Percentiles rank a stretch among this genome's conserved stretches.
These are phyloP conservation scores for Calocybe indica DNA, from an alignment of 768 basidiomycete species.

Conservation along the genomic window DNA sequence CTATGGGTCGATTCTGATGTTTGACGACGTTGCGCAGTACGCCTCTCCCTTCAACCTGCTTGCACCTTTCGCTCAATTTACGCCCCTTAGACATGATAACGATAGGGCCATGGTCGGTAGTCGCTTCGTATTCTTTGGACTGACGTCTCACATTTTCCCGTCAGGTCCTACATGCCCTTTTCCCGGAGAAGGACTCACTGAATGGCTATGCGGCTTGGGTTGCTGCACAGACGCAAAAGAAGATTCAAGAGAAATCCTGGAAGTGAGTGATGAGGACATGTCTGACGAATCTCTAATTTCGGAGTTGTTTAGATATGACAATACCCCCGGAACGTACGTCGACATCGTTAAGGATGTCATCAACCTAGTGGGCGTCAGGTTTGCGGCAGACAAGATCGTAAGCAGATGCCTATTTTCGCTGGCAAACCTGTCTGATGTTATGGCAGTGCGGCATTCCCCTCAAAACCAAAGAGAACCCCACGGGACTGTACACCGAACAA, in stretches of 20 bases:
- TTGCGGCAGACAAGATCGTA: slow-evolving; percentile 33
- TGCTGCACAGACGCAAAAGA: slow-evolving; percentile 16
- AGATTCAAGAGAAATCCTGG: slow-evolving; percentile 27
- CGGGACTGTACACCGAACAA: slow-evolving; percentile 37
- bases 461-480: slow-evolving; percentile 39
- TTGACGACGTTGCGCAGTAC: slow-evolving; percentile 28
- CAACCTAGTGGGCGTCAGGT: slow-evolving; percentile 35
- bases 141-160: background rate
- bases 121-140: background rate
- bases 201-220: slow-evolving; percentile 23
- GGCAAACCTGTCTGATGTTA: background rate
- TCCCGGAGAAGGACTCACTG: slow-evolving; percentile 26
- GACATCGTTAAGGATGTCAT: slow-evolving; percentile 46
- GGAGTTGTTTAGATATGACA: slow-evolving; percentile 15
- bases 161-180: slow-evolving; percentile 26
- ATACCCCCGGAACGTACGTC: slow-evolving; percentile 28
- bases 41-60: slow-evolving; percentile 2
- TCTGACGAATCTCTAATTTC: background rate
- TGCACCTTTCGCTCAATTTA: background rate
- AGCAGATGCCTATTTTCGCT: slow-evolving; percentile 1
- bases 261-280: slow-evolving; percentile 7
- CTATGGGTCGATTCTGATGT: slow-evolving; percentile 34
- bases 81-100: slow-evolving; percentile 19
- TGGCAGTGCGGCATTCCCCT: slow-evolving; percentile 37
- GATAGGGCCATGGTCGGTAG: slow-evolving; percentile 18